These are phyloP conservation scores for Termitomyces bulborhizus DNA, from an alignment of 768 basidiomycete species.

Conservation along the genomic window DNA sequence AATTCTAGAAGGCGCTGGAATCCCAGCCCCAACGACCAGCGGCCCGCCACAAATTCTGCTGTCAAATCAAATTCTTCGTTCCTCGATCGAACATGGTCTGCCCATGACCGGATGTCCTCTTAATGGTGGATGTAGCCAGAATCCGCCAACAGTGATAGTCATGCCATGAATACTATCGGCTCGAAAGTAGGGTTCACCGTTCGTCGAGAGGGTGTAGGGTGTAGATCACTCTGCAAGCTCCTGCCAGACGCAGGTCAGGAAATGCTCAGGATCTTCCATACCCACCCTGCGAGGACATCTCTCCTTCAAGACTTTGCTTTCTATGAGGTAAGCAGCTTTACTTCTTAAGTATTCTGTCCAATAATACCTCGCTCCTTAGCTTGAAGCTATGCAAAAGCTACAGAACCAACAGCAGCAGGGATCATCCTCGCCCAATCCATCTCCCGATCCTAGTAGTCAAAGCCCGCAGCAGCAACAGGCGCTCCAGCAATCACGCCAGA, in stretches of 20 bases:
- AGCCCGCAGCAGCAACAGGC: constrained; percentile 32
- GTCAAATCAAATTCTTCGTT: no score
- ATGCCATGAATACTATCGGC: no score
- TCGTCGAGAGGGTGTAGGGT: no score
- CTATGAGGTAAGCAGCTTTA: constrained; percentile 61
- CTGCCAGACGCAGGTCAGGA: constrained; percentile 95
- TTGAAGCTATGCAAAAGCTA: constrained; percentile 83
- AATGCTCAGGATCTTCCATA: constrained; percentile 93
- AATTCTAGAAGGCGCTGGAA: no score
- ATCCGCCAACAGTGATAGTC: no score
- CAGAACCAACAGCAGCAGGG: constrained; percentile 28
- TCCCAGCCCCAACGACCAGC: no score
- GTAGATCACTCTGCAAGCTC: constrained; percentile 39
- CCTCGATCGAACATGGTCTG: no score
- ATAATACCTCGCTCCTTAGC: constrained; percentile 28
- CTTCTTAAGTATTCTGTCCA: background rate
- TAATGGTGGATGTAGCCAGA: no score
- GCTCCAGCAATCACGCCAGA: constrained; percentile 20
- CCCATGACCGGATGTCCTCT: no score
- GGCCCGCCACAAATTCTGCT: no score
- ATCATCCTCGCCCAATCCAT: constrained; percentile 31
- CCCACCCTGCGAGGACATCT: constrained; percentile 89
- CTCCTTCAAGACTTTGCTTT: constrained; percentile 91
- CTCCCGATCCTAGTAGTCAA: constrained; percentile 26
- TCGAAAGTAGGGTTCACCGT: no score